Base-by-base conservation (phyloP, 2,329 filamentous ascomycete species). In the Emergomyces africanus region DNA sequence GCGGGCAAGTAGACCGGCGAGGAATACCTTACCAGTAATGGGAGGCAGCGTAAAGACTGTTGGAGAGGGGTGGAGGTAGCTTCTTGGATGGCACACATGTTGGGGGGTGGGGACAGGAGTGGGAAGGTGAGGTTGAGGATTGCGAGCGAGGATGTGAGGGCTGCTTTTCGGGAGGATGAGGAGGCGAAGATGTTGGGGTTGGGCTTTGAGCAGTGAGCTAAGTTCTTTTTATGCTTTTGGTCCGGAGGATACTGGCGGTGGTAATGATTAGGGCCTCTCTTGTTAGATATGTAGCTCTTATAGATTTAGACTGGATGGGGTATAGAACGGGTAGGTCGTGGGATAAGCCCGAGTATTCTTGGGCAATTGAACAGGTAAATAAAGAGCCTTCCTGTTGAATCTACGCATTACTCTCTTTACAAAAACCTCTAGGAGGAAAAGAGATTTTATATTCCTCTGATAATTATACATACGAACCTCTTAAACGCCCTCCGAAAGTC, bases 71-170 rank as follows among this genome's bases (percentile, higher is more conserved):
- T 3, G 28, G 50, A 62, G 6, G 58, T 67, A 62, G 6, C 57
- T 67, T 4, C 57, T 70, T 10, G 70, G 67, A 61, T 56, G 53
- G 70, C 65, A 46, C 67, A 69, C 44, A 83, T 83, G 3, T 82
- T 86, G 20, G 74, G 78, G 61, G 85, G 85, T 64, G 87, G 90
- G 0, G 92, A 97, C 70, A 80, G 94, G 49, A 90, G 89, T 25
- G 92, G 90, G 59, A 91, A 95, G 72, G 83, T 99, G 46, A 81
- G 92, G 59, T 78, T 99, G 59, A 85, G 89, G 25, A 86, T 97
- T 64, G 88, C 89, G 14, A 89, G 96, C 61, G 92, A 97, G 68
- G 92, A 99, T 74, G 84, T 99, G 33, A 87, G 87, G 69, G 82
- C 90, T 70, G 94, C 92, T 35, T 84, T 97, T 65, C 84, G 87